Percentiles rank a stretch among this genome's conserved stretches.
Conservation (phyloP, 2,329 filamentous ascomycete genomes). For the Trichoderma sp. region DNA sequence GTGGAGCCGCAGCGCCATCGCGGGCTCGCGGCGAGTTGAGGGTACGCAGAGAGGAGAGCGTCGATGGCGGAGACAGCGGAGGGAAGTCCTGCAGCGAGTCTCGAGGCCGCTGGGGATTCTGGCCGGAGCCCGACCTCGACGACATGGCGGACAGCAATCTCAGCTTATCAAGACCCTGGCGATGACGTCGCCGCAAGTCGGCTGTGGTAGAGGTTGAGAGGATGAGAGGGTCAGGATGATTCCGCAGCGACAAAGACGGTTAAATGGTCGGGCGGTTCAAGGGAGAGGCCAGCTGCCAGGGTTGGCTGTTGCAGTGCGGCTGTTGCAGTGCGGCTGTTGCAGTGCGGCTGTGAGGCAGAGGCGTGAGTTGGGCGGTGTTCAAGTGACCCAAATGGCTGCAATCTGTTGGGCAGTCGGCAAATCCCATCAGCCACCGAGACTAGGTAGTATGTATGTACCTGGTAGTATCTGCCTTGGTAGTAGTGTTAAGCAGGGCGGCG, state of each 20-base stretch:
- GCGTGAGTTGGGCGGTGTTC: constrained; percentile 16
- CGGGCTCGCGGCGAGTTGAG: constrained; percentile 31
- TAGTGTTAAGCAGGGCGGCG: no score
- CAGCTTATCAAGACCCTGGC: neutral
- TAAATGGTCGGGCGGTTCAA: neutral
- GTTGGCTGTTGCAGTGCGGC: neutral
- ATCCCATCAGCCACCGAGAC: neutral
- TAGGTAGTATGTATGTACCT: neutral
- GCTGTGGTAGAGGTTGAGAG: neutral
- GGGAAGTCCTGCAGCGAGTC: constrained; percentile 33
- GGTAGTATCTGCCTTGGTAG: no score
- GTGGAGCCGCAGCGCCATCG: constrained; percentile 26
- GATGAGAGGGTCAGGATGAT: neutral
- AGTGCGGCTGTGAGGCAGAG: neutral
- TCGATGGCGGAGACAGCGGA: constrained; percentile 30
- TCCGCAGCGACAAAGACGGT: neutral
- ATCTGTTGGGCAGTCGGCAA: neutral
- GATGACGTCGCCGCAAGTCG: neutral
- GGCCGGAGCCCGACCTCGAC: constrained; percentile 33
- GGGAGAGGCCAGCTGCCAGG: neutral
- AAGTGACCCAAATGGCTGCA: neutral
- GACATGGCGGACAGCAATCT: constrained; percentile 28
- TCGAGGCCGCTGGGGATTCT: constrained; percentile 32
- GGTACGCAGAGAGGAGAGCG: constrained; percentile 33
- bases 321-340: neutral